Evolutionary conservation across 2,329 filamentous ascomycete genomes (phyloP), one percentile per base, ranked within the genome.

Genomic region (Claviceps sp.): DNA sequence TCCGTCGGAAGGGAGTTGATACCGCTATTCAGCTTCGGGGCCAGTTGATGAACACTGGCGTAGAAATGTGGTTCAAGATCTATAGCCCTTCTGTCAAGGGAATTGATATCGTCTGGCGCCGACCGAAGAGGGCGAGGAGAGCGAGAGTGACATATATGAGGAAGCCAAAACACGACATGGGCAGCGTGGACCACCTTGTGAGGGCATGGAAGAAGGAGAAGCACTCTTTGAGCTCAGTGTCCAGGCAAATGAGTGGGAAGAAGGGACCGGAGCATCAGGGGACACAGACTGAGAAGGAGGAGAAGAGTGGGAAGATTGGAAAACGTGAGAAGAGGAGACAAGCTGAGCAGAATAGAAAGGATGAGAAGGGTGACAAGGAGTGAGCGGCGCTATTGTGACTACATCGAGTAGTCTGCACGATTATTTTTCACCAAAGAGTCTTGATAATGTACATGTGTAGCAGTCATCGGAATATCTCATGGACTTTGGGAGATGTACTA

Each of bases 1-100:
- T 98, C 65, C 86, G 90, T 52, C 78, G 89, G 51, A 78, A 86
- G n/a, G 89, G 89, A 54, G 79, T 93, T 54, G 91, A 97, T 71
- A 95, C 89, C 2, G 86, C 87, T 4, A 84, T 98, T 52, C 72
- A 95, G 54, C 75, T 98, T 54, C 80, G 93, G 52, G 91, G 91
- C 61, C 83, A 94, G 65, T 72, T 98, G 60, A 90, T 88, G 59
- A 81, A 87, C 60, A 81, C 94, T 6, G 87, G 88, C 55, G 88
- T 95, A 54, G 93, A 98, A 78, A 93, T 95, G 88, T 95, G 89
- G 84, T 89, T 87, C 70, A 98, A 98, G 76, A 76, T 97, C 54
- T 97, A 93, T 74, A 87, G 82, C 64, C 91, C 91, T 55, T 85
- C 87, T 64, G 85, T 97, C 36, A 82, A 86, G 65, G 88, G 87